phyloP scores from a whole-genome alignment of 169 alveolate genomes.

The Cryptosporidium xiaoi region DNA sequence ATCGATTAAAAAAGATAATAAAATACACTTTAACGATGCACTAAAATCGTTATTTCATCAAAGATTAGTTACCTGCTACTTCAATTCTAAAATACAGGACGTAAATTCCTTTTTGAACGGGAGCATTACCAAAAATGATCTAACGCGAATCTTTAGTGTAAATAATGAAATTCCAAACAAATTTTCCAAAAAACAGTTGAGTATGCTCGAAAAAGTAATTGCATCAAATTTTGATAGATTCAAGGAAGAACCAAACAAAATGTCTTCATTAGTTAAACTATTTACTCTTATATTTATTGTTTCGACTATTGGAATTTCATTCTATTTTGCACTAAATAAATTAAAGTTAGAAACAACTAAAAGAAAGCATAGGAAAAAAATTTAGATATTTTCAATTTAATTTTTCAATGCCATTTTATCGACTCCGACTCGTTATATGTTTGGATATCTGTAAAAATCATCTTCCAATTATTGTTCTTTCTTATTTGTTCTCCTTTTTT shows the following conservation, averaged over 20 bases:
- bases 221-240: not conserved
- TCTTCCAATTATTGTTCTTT: constrained; percentile 38
- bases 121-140: not conserved
- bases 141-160: not conserved
- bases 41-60: constrained; percentile 64
- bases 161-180: constrained; percentile 19
- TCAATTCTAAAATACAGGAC: constrained; percentile 26
- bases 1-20: constrained; percentile 4
- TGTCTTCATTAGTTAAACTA: no score
- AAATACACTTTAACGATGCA: constrained; percentile 28
- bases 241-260: not conserved
- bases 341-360: constrained; percentile 5
- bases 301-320: constrained; percentile 14
- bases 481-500: constrained; percentile 63
- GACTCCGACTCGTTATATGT: constrained; percentile 27
- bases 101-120: not conserved
- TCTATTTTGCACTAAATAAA: constrained; percentile 17
- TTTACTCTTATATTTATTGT: not conserved
- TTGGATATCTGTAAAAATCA: not conserved
- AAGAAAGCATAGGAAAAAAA: not conserved
- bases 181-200: constrained; percentile 39
- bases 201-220: constrained; percentile 26
- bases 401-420: constrained; percentile 57
- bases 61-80: constrained; percentile 61
- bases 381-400: not conserved